Evolutionary conservation across 2,329 filamentous ascomycete species (phyloP).

Genomic region (Fusarium illudens): DNA sequence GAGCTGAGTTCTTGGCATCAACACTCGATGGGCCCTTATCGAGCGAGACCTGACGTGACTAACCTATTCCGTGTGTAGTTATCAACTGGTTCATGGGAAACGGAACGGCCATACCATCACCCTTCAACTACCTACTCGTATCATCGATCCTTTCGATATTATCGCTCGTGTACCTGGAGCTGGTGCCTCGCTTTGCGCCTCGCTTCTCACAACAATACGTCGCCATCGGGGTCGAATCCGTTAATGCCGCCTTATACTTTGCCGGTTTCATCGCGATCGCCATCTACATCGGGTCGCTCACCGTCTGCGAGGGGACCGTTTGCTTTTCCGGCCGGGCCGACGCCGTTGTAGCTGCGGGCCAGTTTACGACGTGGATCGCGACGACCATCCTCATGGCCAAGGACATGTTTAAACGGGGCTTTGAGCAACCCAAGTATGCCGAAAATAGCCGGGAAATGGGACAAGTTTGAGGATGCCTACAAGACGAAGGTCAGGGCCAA

Average conservation of each 20-base stretch:
- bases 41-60: constrained; percentile 9
- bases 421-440: constrained; percentile 42
- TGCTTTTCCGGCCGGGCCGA: constrained; percentile 64
- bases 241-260: constrained; percentile 67
- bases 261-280: constrained; percentile 66
- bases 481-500: not conserved
- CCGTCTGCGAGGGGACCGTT: constrained; percentile 65
- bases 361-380: constrained; percentile 62
- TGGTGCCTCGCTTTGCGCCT: constrained; percentile 56
- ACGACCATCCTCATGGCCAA: constrained; percentile 57
- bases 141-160: constrained; percentile 62
- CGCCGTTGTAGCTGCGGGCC: constrained; percentile 62
- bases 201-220: constrained; percentile 58
- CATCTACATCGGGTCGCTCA: constrained; percentile 63
- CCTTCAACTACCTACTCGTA: constrained; percentile 67
- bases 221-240: constrained; percentile 58
- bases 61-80: constrained; percentile 51
- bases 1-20: not conserved
- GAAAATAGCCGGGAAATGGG: constrained; percentile 47
- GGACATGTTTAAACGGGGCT: constrained; percentile 57
- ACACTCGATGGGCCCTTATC: not conserved
- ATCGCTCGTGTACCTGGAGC: constrained; percentile 63
- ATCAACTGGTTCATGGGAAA: constrained; percentile 68
- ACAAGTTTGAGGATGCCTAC: constrained; percentile 41
- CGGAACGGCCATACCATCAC: constrained; percentile 60